Evolutionary conservation across 768 basidiomycete species (phyloP), one percentile per base, ranked within the genome.

Genomic region (Auriscalpium microsporum): DNA sequence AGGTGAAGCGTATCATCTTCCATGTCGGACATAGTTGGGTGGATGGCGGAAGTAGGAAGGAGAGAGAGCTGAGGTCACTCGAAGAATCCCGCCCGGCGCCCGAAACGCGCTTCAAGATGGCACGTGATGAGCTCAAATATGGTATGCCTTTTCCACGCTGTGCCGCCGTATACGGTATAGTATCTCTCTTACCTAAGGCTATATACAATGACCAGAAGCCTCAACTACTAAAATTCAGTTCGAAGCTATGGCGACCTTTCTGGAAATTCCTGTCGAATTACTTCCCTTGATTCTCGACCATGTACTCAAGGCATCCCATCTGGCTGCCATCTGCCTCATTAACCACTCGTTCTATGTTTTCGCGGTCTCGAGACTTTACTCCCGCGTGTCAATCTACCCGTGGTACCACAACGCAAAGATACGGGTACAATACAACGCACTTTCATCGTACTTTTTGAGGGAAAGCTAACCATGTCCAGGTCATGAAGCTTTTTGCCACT

Each of bases 361-460:
- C 58, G 76, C 82, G 0, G 66, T 71, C 2, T 71, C 75, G 10
- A 58, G 67, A 33, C 72, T 91, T 21, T 92, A 91, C 61, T 71
- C 76, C 23, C 72, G 75, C 11, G 73, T 83, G 16, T 76, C 72
- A 45, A 81, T 90, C 46, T 84, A 82, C 67, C 76, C 86, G 14
- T 89, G 87, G 88, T 80, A 88, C 54, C 83, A 72, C 60, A 76
- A 82, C 35, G 77, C 75, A 13, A 90, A 86, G 64, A 64, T 62
- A 9, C 86, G 77, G 75, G 87, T 83, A 17, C 40, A 17, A 28
- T 4, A 28, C 7, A 59, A 11, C 65, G 57, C 14, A 11, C 47
- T 9, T 40, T 4, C 45, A 48, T 53, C 28, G 21, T 46, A 37
- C 48, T 23, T 13, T 34, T 48, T 50, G 37, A 45, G 7, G 3